Evolutionary conservation across 139 green algal species (phyloP).

Genomic region (Asterochloris erici): DNA sequence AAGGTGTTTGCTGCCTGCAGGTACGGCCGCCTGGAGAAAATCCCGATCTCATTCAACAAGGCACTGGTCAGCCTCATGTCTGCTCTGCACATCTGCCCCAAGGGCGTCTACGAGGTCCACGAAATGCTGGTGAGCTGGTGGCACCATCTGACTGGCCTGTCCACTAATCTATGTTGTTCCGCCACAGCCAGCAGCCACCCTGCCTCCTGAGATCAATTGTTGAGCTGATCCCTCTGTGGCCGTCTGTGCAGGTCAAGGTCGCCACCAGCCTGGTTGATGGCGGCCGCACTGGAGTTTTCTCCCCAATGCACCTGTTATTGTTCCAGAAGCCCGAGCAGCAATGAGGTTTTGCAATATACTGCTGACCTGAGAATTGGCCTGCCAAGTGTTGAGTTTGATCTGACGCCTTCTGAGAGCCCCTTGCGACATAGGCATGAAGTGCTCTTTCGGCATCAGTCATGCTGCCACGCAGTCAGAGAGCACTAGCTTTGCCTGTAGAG

Average conservation of each 20-base stretch:
- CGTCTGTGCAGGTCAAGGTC: conserved; percentile 9
- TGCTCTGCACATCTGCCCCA: conserved; percentile 69
- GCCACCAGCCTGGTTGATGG: conserved; percentile 64
- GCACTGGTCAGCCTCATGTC: conserved; percentile 66
- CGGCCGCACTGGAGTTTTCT: conserved; percentile 90
- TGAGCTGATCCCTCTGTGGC: too few species aligned
- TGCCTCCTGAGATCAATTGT: too few species aligned
- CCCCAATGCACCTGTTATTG: conserved; percentile 95
- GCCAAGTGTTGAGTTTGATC: background rate
- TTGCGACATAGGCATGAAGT: background rate
- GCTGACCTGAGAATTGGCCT: background rate
- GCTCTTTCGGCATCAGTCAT: too few species aligned
- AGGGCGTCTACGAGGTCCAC: conserved; percentile 78
- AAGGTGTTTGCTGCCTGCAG: conserved; percentile 21
- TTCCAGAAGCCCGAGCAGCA: conserved; percentile 80
- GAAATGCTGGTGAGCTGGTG: conserved; percentile 85
- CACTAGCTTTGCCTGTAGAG: too few species aligned
- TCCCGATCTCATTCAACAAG: conserved; percentile 54
- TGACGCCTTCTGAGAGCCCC: background rate
- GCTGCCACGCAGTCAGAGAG: too few species aligned
- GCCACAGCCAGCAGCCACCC: too few species aligned
- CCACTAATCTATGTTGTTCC: too few species aligned
- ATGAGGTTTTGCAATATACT: background rate
- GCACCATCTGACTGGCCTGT: background rate
- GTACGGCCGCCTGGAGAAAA: conserved; percentile 47